Evolutionary conservation across 306 rosid species (phyloP).

Genomic region (Quercus gilva): DNA sequence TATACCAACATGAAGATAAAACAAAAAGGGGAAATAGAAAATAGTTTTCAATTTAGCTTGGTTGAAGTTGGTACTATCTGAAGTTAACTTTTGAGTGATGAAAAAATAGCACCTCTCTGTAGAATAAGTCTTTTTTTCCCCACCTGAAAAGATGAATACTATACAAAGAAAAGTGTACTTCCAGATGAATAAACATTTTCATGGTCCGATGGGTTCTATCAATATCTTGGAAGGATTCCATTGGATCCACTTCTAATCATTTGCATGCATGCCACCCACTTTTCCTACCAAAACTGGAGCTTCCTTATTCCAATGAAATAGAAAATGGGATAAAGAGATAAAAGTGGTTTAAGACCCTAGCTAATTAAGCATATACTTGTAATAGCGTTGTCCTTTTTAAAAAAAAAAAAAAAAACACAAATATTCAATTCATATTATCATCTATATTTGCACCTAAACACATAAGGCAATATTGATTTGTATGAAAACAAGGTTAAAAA

Average conservation of each 20-base stretch:
- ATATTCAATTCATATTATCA: too few relatives aligned
- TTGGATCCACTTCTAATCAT: neutral
- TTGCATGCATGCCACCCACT: neutral
- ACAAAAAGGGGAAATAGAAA: too few relatives aligned
- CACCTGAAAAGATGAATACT: neutral
- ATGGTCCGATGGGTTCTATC: neutral
- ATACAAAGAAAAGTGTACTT: neutral
- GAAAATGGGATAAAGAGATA: neutral
- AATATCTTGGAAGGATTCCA: neutral
- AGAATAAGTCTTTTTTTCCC: too few relatives aligned
- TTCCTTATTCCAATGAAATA: neutral
- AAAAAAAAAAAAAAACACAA: too few relatives aligned
- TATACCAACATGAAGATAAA: too few relatives aligned
- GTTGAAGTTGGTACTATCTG: too few relatives aligned
- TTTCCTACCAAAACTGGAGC: neutral
- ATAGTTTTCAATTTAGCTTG: too few relatives aligned
- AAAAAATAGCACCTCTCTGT: too few relatives aligned
- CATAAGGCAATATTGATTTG: too few relatives aligned
- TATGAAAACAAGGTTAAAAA: too few relatives aligned
- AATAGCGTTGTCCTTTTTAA: neutral
- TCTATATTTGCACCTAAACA: too few relatives aligned
- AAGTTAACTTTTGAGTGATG: too few relatives aligned
- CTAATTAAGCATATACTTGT: neutral
- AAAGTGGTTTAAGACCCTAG: neutral
- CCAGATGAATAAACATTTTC: neutral